Evolutionary conservation across 805 yeast genomes (phyloP).

Genomic region (Grigorovia yakushimaensis): DNA sequence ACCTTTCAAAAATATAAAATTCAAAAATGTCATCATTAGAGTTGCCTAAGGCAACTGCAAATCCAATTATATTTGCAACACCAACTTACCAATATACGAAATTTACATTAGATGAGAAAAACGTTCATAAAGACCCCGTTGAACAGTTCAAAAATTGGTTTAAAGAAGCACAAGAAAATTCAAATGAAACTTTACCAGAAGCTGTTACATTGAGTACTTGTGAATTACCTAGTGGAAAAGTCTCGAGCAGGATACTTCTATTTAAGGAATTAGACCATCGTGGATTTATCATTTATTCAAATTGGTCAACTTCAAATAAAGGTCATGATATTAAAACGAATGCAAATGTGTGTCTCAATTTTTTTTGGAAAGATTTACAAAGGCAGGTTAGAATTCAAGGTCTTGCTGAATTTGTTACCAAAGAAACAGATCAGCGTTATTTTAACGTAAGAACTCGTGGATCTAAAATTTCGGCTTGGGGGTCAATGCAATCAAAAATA

Average conservation of each 20-base stretch:
- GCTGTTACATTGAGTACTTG: constrained; percentile 84
- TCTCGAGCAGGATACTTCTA: constrained; percentile 72
- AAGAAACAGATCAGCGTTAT: constrained; percentile 67
- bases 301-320: constrained; percentile 83
- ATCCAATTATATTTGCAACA: constrained; percentile 54
- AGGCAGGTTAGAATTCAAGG: constrained; percentile 94
- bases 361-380: constrained; percentile 86
- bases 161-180: constrained; percentile 50
- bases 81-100: constrained; percentile 79
- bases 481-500: constrained; percentile 73
- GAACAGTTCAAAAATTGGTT: constrained; percentile 80
- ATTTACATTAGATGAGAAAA: constrained; percentile 43
- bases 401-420: constrained; percentile 54
- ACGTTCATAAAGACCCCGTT: constrained; percentile 53
- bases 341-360: constrained; percentile 71
- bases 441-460: constrained; percentile 85
- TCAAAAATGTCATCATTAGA: constrained; percentile 8
- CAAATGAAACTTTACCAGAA: constrained; percentile 62
- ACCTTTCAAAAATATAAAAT: too few species aligned
- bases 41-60: constrained; percentile 14
- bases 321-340: constrained; percentile 59
- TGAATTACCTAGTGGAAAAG: constrained; percentile 74
- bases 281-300: constrained; percentile 82
- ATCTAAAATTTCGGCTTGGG: constrained; percentile 92
- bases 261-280: constrained; percentile 78